These are phyloP conservation scores for Talaromyces proteolyticus DNA, from an alignment of 495 filamentous ascomycete species.

Conservation along the genomic window DNA sequence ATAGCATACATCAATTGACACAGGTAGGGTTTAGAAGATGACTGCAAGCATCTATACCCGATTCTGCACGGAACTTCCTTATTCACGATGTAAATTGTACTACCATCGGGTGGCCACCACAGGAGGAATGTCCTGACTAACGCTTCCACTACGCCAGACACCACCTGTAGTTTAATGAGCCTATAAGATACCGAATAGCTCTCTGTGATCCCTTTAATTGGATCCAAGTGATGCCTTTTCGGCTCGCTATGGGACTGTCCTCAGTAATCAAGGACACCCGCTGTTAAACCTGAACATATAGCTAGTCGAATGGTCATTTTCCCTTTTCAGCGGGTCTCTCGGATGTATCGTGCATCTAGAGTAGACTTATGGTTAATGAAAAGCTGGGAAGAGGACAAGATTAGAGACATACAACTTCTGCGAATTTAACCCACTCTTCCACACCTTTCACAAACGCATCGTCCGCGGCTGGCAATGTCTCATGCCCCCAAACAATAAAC, in stretches of 20 bases:
- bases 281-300: not conserved
- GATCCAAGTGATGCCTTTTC: too few species aligned
- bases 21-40: too few species aligned
- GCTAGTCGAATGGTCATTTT: not conserved
- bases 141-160: too few species aligned
- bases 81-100: too few species aligned
- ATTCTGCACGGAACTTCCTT: too few species aligned
- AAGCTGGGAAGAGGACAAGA: not conserved
- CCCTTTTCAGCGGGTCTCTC: not conserved
- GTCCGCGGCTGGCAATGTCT: conserved; percentile 59
- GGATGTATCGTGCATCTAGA: conserved; percentile 26
- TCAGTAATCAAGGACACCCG: not conserved
- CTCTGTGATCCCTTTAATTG: too few species aligned
- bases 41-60: too few species aligned
- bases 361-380: not conserved
- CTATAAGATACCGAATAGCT: too few species aligned
- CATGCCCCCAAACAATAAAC: conserved; percentile 80
- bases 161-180: too few species aligned
- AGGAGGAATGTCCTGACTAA: too few species aligned
- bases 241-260: not conserved
- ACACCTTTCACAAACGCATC: conserved; percentile 64
- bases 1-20: too few species aligned
- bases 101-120: too few species aligned
- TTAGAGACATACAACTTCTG: conserved; percentile 47
- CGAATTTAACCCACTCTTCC: conserved; percentile 80